Evolutionary conservation across 345 rosid species (phyloP).

Genomic region (Jatropha curcas): DNA sequence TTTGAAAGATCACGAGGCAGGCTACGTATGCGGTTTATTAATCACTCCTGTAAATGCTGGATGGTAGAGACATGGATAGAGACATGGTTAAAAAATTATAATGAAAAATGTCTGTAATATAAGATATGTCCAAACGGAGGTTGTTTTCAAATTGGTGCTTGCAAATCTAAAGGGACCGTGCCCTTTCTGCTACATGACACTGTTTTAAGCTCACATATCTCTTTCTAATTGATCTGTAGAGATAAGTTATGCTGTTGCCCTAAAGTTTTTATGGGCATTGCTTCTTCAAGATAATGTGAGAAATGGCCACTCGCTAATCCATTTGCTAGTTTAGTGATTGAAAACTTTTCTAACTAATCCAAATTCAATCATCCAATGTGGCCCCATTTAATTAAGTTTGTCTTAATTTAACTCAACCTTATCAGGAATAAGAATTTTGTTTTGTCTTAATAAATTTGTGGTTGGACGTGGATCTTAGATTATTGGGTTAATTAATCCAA

Average conservation of each 20-base stretch:
- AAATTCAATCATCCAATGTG: no score
- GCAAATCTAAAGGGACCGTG: constrained; percentile 34
- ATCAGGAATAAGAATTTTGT: no score
- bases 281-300: background rate
- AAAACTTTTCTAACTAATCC: no score
- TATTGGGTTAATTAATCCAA: no score
- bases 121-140: constrained; percentile 34
- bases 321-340: no score
- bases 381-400: no score
- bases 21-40: constrained; percentile 43
- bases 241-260: constrained; percentile 22
- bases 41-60: constrained; percentile 38
- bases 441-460: no score
- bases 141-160: constrained; percentile 36
- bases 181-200: constrained; percentile 21
- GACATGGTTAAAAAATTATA: constrained; percentile 28
- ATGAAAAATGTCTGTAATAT: constrained; percentile 10
- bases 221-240: no score
- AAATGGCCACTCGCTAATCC: background rate
- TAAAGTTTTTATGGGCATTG: constrained; percentile 30
- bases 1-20: constrained; percentile 32
- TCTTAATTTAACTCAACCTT: no score
- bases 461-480: no score
- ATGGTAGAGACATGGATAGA: constrained; percentile 26
- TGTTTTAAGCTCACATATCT: no score